Base-by-base conservation (phyloP, 805 yeast genomes). In the Yarrowia yakushimensis region DNA sequence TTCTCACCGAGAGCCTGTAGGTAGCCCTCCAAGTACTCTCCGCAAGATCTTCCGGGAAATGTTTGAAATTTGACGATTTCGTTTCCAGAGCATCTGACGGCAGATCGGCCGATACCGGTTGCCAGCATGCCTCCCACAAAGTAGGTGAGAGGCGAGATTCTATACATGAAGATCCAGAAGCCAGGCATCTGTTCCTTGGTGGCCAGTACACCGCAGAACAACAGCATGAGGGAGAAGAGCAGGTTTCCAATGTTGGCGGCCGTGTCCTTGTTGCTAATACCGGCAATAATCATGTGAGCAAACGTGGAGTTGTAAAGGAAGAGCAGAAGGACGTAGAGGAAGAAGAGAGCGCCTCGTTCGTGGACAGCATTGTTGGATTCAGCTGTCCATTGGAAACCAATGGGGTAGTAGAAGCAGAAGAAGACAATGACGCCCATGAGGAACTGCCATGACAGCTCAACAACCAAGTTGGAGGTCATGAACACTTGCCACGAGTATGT, bases 101-200 rank as follows among this genome's bases (percentile, higher is more conserved):
- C 63, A 9, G 77, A 75, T 64, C 78, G 78, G 66, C 85, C 84
- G 65, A 79, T 74, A 63, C 79, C 77, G 28, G 71, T 73, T 23
- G 74, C 76, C 31, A 84, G 74, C 65, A 87, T 76, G 55, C 82
- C 79, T 64, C 81, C 82, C 62, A 87, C 76, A 71, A 85, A 82
- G 69, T 88, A 88, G 0, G 91, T 86, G 72, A 81, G 79, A 4
- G 78, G 93, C 3, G 88, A 85, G 12, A 78, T 78, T 66, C 86
- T 80, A 81, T 87, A 84, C 90, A 88, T 86, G 71, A 86, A 88
- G 54, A 81, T 82, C 96, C 94, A 88, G 77, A 88, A 88, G 1
- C 88, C 84, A 7, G 93, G 92, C 84, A 87, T 81, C 52, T 78
- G 71, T 3, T 64, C 54, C 10, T 74, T 74, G 17, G 83, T 81